A percentile compares a stretch with the other conserved stretches of the same genome.
phyloP scores from a whole-genome alignment of 345 rosid species.

The Noccaea caerulescens region DNA sequence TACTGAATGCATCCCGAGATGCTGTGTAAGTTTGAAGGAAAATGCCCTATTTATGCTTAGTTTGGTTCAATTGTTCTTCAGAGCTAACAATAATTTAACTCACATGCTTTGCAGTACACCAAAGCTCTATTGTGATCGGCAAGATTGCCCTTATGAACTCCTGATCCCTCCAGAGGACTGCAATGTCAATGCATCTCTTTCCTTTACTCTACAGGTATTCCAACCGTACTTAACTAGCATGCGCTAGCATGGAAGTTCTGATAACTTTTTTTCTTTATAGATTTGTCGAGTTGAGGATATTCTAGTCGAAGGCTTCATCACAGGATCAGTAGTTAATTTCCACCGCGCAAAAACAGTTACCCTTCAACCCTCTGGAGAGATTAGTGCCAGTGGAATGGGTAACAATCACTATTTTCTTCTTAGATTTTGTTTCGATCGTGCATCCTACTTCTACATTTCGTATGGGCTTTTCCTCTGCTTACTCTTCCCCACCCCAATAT shows the following conservation, averaged over 20 bases:
- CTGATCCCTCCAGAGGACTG: conserved; percentile 98
- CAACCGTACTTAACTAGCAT: conserved; percentile 28
- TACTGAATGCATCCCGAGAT: conserved; percentile 77
- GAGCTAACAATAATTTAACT: conserved; percentile 20
- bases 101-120: conserved; percentile 65
- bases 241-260: conserved; percentile 30
- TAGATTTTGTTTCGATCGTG: conserved; percentile 35
- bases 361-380: conserved; percentile 73
- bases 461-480: conserved; percentile 32
- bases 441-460: conserved; percentile 36
- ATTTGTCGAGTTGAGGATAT: conserved; percentile 99
- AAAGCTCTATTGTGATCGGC: conserved; percentile 76
- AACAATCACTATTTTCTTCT: conserved; percentile 36
- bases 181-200: conserved; percentile 92
- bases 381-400: conserved; percentile 96
- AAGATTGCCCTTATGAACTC: conserved; percentile 86
- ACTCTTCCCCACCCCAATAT: conserved; percentile 9
- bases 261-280: conserved; percentile 51
- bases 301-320: conserved; percentile 74
- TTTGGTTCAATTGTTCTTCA: conserved; percentile 13
- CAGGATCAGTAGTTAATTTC: conserved; percentile 97
- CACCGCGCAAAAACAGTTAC: conserved; percentile 89
- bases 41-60: conserved; percentile 25
- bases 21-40: conserved; percentile 67
- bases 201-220: conserved; percentile 95